Percentiles rank a stretch among this genome's conserved stretches.
These are phyloP conservation scores for Filosporella fistucella DNA, from an alignment of 495 filamentous ascomycete species.

Conservation along the genomic window DNA sequence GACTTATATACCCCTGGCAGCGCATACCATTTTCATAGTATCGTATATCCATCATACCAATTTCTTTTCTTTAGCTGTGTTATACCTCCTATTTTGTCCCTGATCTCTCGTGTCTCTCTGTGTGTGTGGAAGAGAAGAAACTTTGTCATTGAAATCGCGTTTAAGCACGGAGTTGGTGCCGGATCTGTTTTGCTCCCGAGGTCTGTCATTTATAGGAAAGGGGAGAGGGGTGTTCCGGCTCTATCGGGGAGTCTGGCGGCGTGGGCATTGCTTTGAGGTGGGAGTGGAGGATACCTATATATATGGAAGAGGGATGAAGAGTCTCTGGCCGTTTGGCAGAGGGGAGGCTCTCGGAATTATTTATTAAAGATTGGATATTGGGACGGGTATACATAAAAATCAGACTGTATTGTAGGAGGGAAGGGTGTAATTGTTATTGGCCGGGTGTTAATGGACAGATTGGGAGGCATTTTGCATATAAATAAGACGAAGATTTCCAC, in stretches of 20 bases:
- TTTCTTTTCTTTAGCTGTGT: conserved; percentile 5
- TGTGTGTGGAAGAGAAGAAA: no score
- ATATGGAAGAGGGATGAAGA: conserved; percentile 2
- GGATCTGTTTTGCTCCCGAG: conserved; percentile 1
- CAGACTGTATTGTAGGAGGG: conserved; percentile 20
- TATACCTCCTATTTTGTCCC: neutral
- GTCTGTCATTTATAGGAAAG: no score
- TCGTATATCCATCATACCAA: neutral
- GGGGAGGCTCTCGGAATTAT: no score
- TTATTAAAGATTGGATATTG: conserved; percentile 6
- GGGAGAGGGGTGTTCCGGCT: neutral
- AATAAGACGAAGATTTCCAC: no score
- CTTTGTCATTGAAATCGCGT: conserved; percentile 6
- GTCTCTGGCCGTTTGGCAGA: neutral
- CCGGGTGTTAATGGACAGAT: neutral
- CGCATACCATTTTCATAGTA: conserved; percentile 5
- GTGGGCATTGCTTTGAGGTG: conserved; percentile 18
- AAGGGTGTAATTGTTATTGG: conserved; percentile 3
- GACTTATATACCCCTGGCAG: conserved; percentile 10
- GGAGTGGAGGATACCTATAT: conserved; percentile 15
- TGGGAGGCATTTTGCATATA: conserved; percentile 11
- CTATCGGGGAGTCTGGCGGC: neutral
- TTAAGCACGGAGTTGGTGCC: conserved; percentile 14
- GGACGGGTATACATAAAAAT: conserved; percentile 10
- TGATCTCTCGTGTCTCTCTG: no score